Evolutionary conservation across 1,284 basidiomycete genomes (phyloP).

Genomic region (Kwoniella shivajii): DNA sequence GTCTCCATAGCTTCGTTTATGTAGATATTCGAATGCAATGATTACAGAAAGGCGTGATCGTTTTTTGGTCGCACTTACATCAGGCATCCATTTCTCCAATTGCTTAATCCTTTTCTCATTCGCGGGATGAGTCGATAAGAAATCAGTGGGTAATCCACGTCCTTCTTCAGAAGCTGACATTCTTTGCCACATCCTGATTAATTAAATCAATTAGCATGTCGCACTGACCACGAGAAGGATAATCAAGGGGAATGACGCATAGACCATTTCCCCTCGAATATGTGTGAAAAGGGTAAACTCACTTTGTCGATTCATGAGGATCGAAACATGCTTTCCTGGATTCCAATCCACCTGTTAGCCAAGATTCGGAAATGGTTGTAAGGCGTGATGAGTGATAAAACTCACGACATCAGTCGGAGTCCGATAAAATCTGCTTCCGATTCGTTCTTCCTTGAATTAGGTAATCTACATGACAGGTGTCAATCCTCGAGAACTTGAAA

Average conservation of each 20-base stretch:
- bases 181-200: slow-evolving; percentile 67
- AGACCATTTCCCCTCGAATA: neutral
- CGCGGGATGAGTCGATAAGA: slow-evolving; percentile 69
- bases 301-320: slow-evolving; percentile 67
- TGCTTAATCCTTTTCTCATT: slow-evolving; percentile 66
- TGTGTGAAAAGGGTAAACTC: slow-evolving; percentile 31
- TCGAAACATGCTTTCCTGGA: slow-evolving; percentile 46
- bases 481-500: neutral
- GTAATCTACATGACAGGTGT: slow-evolving; percentile 57
- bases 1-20: too few species aligned
- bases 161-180: slow-evolving; percentile 61
- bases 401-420: slow-evolving; percentile 65
- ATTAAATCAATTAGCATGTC: neutral
- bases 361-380: neutral
- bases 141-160: slow-evolving; percentile 43
- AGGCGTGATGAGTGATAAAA: neutral
- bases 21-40: neutral
- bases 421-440: slow-evolving; percentile 82
- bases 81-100: slow-evolving; percentile 44
- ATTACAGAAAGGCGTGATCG: neutral
- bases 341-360: neutral
- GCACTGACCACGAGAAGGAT: neutral
- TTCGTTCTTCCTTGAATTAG: slow-evolving; percentile 81
- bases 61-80: slow-evolving; percentile 31
- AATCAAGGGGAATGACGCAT: neutral